Evolutionary conservation across 768 basidiomycete species (phyloP), one percentile per base, ranked within the genome.

Genomic region (Serendipita sp.): DNA sequence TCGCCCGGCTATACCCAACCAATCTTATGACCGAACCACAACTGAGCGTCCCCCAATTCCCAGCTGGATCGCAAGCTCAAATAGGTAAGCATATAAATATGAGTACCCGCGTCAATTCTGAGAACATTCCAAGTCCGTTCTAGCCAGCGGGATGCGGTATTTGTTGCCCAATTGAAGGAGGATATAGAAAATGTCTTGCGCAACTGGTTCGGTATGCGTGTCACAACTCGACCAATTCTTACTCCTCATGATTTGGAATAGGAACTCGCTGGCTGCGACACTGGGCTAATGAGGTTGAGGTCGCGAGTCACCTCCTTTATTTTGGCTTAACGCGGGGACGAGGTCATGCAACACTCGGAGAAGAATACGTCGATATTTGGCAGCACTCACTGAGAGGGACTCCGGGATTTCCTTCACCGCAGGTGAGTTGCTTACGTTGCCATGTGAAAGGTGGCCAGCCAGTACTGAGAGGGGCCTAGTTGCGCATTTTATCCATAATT

Each of bases 321-420:
- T 84, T 84, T 70, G 83, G 83, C 2, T 73, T 90, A 63, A 88
- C 88, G 1, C 81, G 82, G 53, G 87, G 87, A 61, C 77, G 82
- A 74, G 87, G 90, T 89, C 67, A 64, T 75, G 67, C 92, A 72
- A 90, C 86, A 3, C 76, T 92, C 0, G 90, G 90, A n/a, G 90
- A 93, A 71, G 90, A 93, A 69, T 93, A 93, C 68, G 90, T 88
- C 0, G 85, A 86, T 68, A 83, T 87, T 34, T 88, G 89, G 86
- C 82, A 84, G 66, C 81, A 83, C 63, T 81, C 84, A 11, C 69
- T 75, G 2, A 72, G 45, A 28, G 45, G 71, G 30, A 74, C 71
- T 0, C 66, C 70, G 33, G 67, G 72, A 3, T 77, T 77, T 22
- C 85, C 82, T 2, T 75, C 82, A 14, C 71, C 66, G 22, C 69